Conservation (phyloP, 2,329 filamentous ascomycete genomes). For the Alternaria hordeiaustralica region DNA sequence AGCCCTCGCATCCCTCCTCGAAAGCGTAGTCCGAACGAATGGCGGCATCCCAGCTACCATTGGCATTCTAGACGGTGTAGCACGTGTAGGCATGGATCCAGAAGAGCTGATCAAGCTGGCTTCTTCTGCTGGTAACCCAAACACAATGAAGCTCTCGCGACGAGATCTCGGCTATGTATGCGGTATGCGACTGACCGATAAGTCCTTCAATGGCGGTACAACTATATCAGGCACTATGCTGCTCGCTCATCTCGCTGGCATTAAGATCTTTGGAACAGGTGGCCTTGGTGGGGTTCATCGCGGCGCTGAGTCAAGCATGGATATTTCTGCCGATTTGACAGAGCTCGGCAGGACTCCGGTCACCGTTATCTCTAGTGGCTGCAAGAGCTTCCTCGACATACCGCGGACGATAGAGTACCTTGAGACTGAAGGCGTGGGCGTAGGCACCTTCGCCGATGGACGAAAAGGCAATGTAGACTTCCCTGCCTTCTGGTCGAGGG, state of each 20-base stretch:
- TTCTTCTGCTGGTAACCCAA: slow-evolving; percentile 67
- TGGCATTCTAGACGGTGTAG: slow-evolving; percentile 82
- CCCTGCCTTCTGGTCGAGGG: slow-evolving; percentile 89
- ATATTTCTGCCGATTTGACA: slow-evolving; percentile 93
- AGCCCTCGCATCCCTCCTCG: slow-evolving; percentile 78
- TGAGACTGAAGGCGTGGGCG: slow-evolving; percentile 76
- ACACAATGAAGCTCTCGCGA: slow-evolving; percentile 81
- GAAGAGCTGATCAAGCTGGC: slow-evolving; percentile 76
- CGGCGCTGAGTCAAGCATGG: slow-evolving; percentile 84
- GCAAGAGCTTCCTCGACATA: slow-evolving; percentile 96
- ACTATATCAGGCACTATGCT: slow-evolving; percentile 95
- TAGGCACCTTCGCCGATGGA: slow-evolving; percentile 89
- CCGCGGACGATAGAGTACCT: slow-evolving; percentile 84
- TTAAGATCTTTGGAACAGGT: slow-evolving; percentile 92
- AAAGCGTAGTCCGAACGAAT: slow-evolving; percentile 78
- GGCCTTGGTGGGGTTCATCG: slow-evolving; percentile 94
- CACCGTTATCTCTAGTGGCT: slow-evolving; percentile 86
- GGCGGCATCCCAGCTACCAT: slow-evolving; percentile 87
- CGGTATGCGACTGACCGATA: slow-evolving; percentile 72
- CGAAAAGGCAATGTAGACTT: slow-evolving; percentile 77
- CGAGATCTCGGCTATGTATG: slow-evolving; percentile 84
- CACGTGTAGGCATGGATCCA: slow-evolving; percentile 76
- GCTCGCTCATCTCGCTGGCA: slow-evolving; percentile 83
- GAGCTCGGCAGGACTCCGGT: slow-evolving; percentile 90
- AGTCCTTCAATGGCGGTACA: slow-evolving; percentile 82